Evolutionary conservation across 2,329 filamentous ascomycete species (phyloP), one percentile per base, ranked within the genome.

Genomic region (Annulohypoxylon truncatum): DNA sequence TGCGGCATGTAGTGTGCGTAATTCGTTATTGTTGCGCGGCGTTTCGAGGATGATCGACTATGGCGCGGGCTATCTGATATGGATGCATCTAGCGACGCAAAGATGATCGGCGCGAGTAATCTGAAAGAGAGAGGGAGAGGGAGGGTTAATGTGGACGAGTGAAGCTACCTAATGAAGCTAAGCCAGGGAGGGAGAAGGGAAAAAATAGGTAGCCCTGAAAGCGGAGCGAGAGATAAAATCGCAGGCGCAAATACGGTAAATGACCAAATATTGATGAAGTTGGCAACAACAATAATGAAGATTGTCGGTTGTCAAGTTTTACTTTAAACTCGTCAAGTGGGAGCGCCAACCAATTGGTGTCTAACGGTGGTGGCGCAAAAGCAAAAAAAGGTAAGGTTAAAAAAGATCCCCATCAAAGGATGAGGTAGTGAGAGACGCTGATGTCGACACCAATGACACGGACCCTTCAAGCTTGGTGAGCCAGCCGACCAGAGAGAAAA

Each of bases 11-110:
- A 12, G 70, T 69, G 58, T 59, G 59, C 46, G 53, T 59, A 57
- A 29, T 29, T 24, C 44, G 44, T 65, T 69, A 65, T 65, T 67
- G 67, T 58, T 67, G 57, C 59, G 67, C 63, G 68, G 61, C 63
- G 61, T 66, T 59, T 60, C 56, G 66, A 70, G 52, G 64, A 40
- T 51, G 56, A 60, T 70, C 56, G 70, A 67, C 59, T 62, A 72
- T 59, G 61, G 63, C 51, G 65, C 56, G 48, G 33, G 60, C 48
- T 66, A 66, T 68, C 64, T 69, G 67, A n/a, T 56, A 67, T 51
- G 64, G 52, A 66, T 69, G 62, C 67, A 69, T 71, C 64, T 66
- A 67, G 62, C 50, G 59, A 58, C 48, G 26, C 40, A 4, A 42
- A 22, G 59, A 64, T 8, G 67, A 64, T 64, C 63, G 53, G 29